Conservation (phyloP, 75 land plant species). For the Sequoia sempervirens region DNA sequence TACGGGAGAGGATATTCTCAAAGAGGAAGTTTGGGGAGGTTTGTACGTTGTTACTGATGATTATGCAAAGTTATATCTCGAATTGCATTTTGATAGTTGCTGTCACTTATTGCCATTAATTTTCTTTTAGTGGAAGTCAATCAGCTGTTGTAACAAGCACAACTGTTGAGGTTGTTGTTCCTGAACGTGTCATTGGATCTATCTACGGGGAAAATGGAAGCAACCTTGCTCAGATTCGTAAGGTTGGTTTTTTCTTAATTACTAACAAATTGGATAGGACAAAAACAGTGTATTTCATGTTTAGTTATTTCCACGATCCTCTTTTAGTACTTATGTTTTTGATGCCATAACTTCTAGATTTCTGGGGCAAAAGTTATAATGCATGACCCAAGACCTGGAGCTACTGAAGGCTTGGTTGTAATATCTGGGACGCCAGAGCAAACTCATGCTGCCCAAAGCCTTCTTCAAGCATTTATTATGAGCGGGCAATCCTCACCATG, state of each 20-base stretch:
- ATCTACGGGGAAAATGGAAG: constrained; percentile 57
- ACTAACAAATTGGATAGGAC: background rate
- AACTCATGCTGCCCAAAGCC: constrained; percentile 69
- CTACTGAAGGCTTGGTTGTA: constrained; percentile 32
- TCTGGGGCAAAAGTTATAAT: constrained; percentile 61
- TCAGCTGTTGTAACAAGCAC: constrained; percentile 60
- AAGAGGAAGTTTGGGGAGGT: constrained; percentile 11
- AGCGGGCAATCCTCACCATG: constrained; percentile 23
- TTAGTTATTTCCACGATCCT: background rate
- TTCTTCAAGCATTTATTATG: constrained; percentile 67
- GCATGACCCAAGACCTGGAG: constrained; percentile 40
- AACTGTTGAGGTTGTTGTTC: constrained; percentile 54
- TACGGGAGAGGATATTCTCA: constrained; percentile 10
- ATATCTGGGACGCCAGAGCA: constrained; percentile 70
- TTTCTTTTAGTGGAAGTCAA: constrained; percentile 29
- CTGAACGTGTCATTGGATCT: constrained; percentile 38
- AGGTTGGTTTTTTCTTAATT: constrained; percentile 24
- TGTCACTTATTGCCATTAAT: constrained; percentile 4
- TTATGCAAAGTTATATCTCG: background rate
- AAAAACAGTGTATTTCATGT: background rate
- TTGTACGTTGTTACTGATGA: background rate
- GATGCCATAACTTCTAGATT: constrained; percentile 27
- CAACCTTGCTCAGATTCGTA: constrained; percentile 39
- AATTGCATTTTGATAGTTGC: background rate
- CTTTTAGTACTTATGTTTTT: background rate